Percentiles rank a stretch among this genome's conserved stretches.
phyloP scores from a whole-genome alignment of 768 basidiomycete genomes.

The Xerocomellus intermedius region DNA sequence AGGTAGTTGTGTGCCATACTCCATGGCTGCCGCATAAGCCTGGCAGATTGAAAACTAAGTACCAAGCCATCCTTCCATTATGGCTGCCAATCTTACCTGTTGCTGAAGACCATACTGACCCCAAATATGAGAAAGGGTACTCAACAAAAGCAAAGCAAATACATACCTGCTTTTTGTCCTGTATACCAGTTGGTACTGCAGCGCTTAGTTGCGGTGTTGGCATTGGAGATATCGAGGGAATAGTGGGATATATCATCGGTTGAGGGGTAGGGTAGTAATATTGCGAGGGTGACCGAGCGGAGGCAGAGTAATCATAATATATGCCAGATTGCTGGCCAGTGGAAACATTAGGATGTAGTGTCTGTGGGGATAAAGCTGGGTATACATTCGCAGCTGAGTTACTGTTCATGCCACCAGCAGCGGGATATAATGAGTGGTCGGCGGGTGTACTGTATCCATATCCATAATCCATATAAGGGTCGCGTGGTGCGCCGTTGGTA shows the following conservation, averaged over 20 bases:
- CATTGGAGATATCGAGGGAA: slow-evolving; percentile 54
- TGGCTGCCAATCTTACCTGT: slow-evolving; percentile 37
- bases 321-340: slow-evolving; percentile 49
- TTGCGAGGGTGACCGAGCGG: slow-evolving; percentile 51
- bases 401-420: slow-evolving; percentile 44
- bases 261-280: slow-evolving; percentile 61
- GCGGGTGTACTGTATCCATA: slow-evolving; percentile 52
- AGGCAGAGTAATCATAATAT: slow-evolving; percentile 58
- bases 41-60: slow-evolving; percentile 20
- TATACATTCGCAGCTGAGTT: slow-evolving; percentile 49
- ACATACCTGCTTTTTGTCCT: slow-evolving; percentile 63
- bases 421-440: slow-evolving; percentile 52
- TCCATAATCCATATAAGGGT: slow-evolving; percentile 53
- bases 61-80: neutral
- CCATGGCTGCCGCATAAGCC: slow-evolving; percentile 43
- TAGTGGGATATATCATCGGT: slow-evolving; percentile 55
- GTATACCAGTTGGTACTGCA: slow-evolving; percentile 38
- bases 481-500: slow-evolving; percentile 46
- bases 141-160: slow-evolving; percentile 5
- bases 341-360: slow-evolving; percentile 41
- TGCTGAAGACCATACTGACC: slow-evolving; percentile 46
- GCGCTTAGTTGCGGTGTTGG: slow-evolving; percentile 46
- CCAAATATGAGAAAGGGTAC: slow-evolving; percentile 9
- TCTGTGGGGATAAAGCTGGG: slow-evolving; percentile 42
- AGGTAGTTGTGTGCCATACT: slow-evolving; percentile 49